Evolutionary conservation across 2,329 filamentous ascomycete species (phyloP).

Genomic region (Xylariaceae sp.): DNA sequence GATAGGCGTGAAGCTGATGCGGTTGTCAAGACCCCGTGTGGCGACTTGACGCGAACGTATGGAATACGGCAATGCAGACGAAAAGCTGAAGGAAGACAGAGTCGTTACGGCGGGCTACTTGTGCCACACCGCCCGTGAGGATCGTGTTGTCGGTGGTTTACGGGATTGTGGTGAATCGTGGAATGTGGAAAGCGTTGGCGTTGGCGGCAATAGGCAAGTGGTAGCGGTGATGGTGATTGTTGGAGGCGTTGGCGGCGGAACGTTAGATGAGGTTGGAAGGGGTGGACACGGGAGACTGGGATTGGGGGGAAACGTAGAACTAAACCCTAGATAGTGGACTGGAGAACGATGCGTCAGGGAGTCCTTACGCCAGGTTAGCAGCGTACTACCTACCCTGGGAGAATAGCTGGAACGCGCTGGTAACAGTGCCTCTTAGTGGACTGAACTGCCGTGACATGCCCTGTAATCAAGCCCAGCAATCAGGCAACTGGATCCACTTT

Average conservation of each 20-base stretch:
- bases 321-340: conserved; percentile 1
- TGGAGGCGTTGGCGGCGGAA: conserved; percentile 11
- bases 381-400: not conserved
- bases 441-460: not conserved
- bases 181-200: not conserved
- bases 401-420: conserved; percentile 7
- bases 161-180: not conserved
- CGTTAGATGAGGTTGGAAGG: conserved; percentile 16
- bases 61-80: conserved; percentile 7
- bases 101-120: not conserved
- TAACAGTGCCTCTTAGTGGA: not conserved
- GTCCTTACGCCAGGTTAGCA: not conserved
- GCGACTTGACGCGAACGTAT: not conserved
- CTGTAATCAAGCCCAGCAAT: not conserved
- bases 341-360: conserved; percentile 5
- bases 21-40: not conserved
- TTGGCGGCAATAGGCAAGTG: not conserved
- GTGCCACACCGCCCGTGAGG: not conserved
- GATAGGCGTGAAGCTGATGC: conserved; percentile 4
- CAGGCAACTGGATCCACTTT: not conserved
- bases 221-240: not conserved
- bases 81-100: conserved; percentile 5
- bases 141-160: conserved; percentile 3
- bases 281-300: conserved; percentile 13
- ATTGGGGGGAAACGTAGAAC: conserved; percentile 12